Evolutionary conservation across 768 basidiomycete species (phyloP).

Genomic region (Stropharia rugosoannulata): DNA sequence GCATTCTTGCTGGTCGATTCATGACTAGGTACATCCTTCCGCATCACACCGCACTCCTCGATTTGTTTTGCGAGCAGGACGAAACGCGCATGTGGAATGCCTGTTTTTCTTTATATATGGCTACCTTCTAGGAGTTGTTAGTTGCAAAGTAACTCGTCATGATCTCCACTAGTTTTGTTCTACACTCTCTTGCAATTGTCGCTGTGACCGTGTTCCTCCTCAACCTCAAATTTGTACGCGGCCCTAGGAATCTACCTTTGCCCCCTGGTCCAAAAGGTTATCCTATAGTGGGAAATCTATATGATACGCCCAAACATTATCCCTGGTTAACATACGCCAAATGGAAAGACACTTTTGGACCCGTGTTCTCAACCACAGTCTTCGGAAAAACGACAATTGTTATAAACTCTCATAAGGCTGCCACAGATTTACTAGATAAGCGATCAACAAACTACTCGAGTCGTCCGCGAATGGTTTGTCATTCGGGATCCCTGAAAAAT

Average conservation of each 20-base stretch:
- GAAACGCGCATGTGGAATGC: too few relatives aligned
- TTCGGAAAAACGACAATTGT: constrained; percentile 37
- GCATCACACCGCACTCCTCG: too few relatives aligned
- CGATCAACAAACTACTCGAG: constrained; percentile 45
- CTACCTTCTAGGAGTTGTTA: too few relatives aligned
- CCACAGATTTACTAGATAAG: constrained; percentile 42
- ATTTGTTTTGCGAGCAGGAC: too few relatives aligned
- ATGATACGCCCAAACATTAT: constrained; percentile 24
- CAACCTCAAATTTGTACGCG: neutral
- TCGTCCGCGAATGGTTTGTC: constrained; percentile 30
- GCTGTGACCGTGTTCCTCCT: neutral
- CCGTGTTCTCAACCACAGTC: constrained; percentile 30
- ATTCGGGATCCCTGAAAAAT: neutral
- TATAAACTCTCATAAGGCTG: constrained; percentile 37
- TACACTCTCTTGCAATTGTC: neutral
- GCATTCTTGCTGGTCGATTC: too few relatives aligned
- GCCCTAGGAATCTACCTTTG: neutral
- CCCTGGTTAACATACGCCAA: constrained; percentile 29
- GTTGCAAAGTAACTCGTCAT: too few relatives aligned
- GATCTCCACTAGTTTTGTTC: neutral
- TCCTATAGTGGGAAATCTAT: constrained; percentile 32
- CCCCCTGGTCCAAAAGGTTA: constrained; percentile 34
- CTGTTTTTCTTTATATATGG: too few relatives aligned
- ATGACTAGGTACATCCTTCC: too few relatives aligned
- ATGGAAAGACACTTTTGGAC: constrained; percentile 27